phyloP scores from a whole-genome alignment of 108 stramenopile genomes.

The Cyclostephanos tholiformis region DNA sequence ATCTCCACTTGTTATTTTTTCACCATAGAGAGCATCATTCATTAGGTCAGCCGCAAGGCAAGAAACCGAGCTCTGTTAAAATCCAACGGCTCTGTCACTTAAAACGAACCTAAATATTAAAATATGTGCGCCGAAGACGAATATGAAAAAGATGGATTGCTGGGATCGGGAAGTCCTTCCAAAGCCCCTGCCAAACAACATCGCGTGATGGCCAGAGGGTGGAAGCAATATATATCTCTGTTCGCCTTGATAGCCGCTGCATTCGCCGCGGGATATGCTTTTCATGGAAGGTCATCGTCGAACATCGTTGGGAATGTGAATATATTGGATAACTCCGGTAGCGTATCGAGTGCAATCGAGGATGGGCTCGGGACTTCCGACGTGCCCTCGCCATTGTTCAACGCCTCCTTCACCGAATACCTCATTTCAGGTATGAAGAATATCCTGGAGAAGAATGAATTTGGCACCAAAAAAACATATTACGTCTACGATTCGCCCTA shows the following conservation, averaged over 20 bases:
- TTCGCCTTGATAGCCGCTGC: neutral
- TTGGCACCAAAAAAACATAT: conserved; percentile 3
- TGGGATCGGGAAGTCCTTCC: neutral
- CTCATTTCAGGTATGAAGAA: conserved; percentile 4
- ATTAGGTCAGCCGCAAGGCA: too few species aligned
- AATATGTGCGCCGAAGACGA: neutral
- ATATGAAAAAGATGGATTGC: neutral
- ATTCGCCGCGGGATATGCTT: neutral
- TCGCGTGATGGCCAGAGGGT: neutral
- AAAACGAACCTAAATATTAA: too few species aligned
- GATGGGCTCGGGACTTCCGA: neutral
- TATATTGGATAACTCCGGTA: neutral
- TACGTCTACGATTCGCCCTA: conserved; percentile 34
- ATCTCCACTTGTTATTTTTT: too few species aligned
- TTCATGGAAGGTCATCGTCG: neutral
- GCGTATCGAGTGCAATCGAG: neutral
- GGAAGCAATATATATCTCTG: neutral
- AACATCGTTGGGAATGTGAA: neutral
- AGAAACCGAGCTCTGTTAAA: too few species aligned
- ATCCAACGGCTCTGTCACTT: too few species aligned
- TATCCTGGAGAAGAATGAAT: neutral
- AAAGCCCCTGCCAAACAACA: neutral
- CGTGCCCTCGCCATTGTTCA: conserved; percentile 6
- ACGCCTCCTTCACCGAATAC: conserved; percentile 23
- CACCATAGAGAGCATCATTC: too few species aligned